phyloP scores from a whole-genome alignment of 371 early-diverging fungal species.

The Batkoa obscura region DNA sequence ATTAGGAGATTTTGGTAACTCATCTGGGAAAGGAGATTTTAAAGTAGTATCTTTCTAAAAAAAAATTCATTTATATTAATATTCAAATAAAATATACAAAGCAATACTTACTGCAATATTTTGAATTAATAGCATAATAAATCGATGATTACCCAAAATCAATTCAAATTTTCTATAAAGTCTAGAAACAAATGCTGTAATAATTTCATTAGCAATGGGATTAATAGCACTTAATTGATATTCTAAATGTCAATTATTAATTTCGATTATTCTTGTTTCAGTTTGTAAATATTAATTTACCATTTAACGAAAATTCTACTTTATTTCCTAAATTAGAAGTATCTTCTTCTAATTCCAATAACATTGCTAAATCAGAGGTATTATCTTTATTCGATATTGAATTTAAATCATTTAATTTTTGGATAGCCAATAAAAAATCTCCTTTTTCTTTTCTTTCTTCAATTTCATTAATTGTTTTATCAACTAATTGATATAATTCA shows the following conservation, averaged over 20 bases:
- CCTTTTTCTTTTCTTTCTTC: constrained; percentile 32
- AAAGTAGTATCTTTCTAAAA: neutral
- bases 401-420: neutral
- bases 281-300: too few relatives aligned
- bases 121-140: constrained; percentile 3
- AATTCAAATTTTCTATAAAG: constrained; percentile 1
- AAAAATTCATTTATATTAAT: neutral
- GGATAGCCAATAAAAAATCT: neutral
- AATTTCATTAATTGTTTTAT: constrained; percentile 66
- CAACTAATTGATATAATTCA: constrained; percentile 73
- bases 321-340: too few relatives aligned
- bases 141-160: neutral
- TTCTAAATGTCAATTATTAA: too few relatives aligned
- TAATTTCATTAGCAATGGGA: constrained; percentile 3
- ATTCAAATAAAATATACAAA: neutral
- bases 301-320: too few relatives aligned
- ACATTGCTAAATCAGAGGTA: too few relatives aligned
- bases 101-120: neutral
- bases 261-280: too few relatives aligned
- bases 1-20: neutral
- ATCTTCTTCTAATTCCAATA: too few relatives aligned
- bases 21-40: neutral
- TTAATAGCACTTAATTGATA: neutral
- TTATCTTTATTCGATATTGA: too few relatives aligned
- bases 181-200: neutral